Evolutionary conservation across 2,329 filamentous ascomycete genomes (phyloP).

Genomic region (Bipolaris cookei): DNA sequence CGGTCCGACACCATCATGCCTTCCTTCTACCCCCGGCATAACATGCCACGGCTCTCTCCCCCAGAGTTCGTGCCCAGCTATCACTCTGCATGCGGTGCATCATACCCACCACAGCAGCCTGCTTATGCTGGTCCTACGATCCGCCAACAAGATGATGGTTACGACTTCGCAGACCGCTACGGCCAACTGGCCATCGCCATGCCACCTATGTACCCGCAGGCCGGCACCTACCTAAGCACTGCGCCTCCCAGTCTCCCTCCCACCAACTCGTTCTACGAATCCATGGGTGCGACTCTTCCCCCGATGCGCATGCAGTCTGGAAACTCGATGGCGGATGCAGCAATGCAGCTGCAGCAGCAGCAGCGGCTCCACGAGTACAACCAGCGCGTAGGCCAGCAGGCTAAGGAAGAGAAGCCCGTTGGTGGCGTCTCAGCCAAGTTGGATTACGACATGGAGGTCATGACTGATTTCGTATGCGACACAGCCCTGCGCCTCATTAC

Average conservation of each 20-base stretch:
- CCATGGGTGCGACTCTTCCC: constrained; percentile 54
- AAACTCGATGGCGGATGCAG: constrained; percentile 45
- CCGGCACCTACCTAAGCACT: constrained; percentile 48
- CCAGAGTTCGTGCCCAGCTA: constrained; percentile 56
- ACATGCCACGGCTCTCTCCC: constrained; percentile 55
- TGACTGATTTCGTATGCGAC: constrained; percentile 93
- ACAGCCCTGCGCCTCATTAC: constrained; percentile 78
- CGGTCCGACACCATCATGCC: constrained; percentile 54
- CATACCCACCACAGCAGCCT: constrained; percentile 54
- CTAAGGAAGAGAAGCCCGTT: constrained; percentile 69
- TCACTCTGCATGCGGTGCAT: constrained; percentile 53
- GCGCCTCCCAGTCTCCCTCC: constrained; percentile 46
- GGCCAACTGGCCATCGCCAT: constrained; percentile 52
- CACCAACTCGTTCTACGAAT: constrained; percentile 53
- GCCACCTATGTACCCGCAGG: constrained; percentile 50
- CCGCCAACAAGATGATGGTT: constrained; percentile 53
- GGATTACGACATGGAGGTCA: constrained; percentile 95
- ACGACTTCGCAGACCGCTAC: constrained; percentile 56
- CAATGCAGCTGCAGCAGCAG: constrained; percentile 50
- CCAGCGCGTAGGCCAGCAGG: constrained; percentile 48
- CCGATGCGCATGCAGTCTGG: constrained; percentile 54
- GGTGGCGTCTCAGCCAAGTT: constrained; percentile 92
- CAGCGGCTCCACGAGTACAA: constrained; percentile 51
- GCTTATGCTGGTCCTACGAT: constrained; percentile 51
- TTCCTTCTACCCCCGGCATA: constrained; percentile 57